A percentile compares a stretch with the other conserved stretches of the same genome.
Evolutionary conservation across 169 alveolate species (phyloP).

Genomic region (Eimeria brunetti): DNA sequence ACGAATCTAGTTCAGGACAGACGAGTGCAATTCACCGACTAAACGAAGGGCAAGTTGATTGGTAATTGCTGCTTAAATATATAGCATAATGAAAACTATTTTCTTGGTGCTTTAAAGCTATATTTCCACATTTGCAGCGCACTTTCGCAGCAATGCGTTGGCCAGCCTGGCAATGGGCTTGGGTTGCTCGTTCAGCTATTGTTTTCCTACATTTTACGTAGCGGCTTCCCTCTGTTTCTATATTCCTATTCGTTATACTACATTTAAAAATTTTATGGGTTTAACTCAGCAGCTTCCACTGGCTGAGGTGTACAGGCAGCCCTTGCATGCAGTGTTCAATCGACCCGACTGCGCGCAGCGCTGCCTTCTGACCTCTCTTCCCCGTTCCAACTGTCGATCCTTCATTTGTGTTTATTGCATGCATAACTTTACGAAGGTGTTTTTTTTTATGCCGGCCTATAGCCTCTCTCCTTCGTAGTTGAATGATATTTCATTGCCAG

Average conservation of each 20-base stretch:
- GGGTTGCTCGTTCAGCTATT: too few relatives aligned
- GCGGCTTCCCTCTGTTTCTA: too few relatives aligned
- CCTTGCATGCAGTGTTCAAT: neutral
- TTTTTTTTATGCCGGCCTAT: neutral
- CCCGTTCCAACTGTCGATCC: neutral
- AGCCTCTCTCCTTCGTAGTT: neutral
- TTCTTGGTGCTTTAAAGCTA: too few relatives aligned
- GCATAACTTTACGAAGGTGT: neutral
- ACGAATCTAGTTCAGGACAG: too few relatives aligned
- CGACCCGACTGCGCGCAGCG: neutral
- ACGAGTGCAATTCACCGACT: too few relatives aligned
- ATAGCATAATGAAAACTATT: too few relatives aligned
- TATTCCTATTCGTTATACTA: too few relatives aligned
- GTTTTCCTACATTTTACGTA: neutral
- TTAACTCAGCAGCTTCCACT: neutral
- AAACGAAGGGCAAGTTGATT: too few relatives aligned
- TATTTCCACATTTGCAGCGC: too few relatives aligned
- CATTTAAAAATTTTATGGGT: neutral
- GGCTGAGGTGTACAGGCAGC: neutral
- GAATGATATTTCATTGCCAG: neutral
- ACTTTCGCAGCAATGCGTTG: too few relatives aligned
- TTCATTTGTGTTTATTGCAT: neutral
- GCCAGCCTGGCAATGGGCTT: too few relatives aligned
- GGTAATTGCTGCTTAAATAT: too few relatives aligned
- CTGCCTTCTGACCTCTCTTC: neutral